Evolutionary conservation across 2,329 filamentous ascomycete species (phyloP).

Genomic region (Penicillium verrucosum): DNA sequence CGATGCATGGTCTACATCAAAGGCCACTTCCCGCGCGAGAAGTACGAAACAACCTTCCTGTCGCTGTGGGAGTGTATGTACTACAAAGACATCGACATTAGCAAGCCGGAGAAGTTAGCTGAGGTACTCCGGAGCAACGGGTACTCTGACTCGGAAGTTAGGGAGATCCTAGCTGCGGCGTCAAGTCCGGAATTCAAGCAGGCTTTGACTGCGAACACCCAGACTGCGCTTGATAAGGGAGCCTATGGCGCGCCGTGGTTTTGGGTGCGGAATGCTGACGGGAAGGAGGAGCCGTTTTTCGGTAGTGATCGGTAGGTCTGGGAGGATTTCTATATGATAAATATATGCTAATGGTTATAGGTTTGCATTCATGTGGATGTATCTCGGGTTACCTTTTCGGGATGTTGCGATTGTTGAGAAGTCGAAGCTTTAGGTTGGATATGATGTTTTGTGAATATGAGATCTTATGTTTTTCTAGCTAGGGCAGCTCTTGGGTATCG

Average conservation of each 20-base stretch:
- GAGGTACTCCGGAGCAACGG: conserved; percentile 34
- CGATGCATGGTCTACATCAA: conserved; percentile 67
- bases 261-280: conserved; percentile 55
- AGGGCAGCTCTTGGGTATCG: neutral
- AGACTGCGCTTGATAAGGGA: conserved; percentile 60
- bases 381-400: conserved; percentile 52
- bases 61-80: conserved; percentile 62
- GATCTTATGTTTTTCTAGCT: neutral
- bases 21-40: conserved; percentile 47
- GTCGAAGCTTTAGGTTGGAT: conserved; percentile 10
- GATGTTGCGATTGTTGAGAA: conserved; percentile 27
- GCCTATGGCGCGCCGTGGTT: conserved; percentile 78
- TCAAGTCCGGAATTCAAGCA: conserved; percentile 51
- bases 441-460: neutral
- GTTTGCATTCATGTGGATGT: conserved; percentile 61
- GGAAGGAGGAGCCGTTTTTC: conserved; percentile 67
- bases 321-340: neutral
- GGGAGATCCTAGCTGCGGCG: conserved; percentile 54
- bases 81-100: conserved; percentile 59
- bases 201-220: conserved; percentile 57
- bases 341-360: conserved; percentile 5
- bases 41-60: conserved; percentile 54
- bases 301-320: conserved; percentile 65
- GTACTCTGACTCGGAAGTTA: conserved; percentile 46
- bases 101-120: conserved; percentile 54